phyloP scores from a whole-genome alignment of 1,284 basidiomycete genomes.

The Wallemia hederae region DNA sequence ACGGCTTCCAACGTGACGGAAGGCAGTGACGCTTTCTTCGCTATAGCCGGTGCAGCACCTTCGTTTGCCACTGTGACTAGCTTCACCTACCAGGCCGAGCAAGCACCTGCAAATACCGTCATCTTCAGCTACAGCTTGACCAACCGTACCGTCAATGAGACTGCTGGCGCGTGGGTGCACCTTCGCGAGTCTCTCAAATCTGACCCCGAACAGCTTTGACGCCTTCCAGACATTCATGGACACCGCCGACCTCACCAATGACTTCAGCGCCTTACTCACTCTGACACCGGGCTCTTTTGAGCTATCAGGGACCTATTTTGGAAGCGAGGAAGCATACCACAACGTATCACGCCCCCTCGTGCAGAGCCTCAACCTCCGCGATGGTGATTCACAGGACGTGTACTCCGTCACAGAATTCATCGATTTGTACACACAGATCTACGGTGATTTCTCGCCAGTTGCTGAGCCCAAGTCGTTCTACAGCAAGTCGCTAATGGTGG shows the following conservation, averaged over 20 bases:
- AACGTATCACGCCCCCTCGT: background rate
- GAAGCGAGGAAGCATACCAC: background rate
- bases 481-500: background rate
- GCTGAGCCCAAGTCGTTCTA: background rate
- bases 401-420: background rate
- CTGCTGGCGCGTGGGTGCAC: background rate
- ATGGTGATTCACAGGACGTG: background rate
- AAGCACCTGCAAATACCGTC: background rate
- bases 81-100: background rate
- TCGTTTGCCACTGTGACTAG: background rate
- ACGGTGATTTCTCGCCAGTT: background rate
- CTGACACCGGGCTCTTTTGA: background rate
- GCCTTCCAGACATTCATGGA: background rate
- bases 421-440: background rate
- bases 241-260: background rate
- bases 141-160: background rate
- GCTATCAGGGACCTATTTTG: background rate
- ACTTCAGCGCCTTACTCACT: background rate
- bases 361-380: background rate
- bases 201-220: background rate
- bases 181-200: background rate
- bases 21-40: background rate
- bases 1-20: conserved; percentile 4
- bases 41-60: background rate
- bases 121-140: background rate